Conservation (phyloP, 2,329 filamentous ascomycete genomes). For the Cryphonectria parasitica region DNA sequence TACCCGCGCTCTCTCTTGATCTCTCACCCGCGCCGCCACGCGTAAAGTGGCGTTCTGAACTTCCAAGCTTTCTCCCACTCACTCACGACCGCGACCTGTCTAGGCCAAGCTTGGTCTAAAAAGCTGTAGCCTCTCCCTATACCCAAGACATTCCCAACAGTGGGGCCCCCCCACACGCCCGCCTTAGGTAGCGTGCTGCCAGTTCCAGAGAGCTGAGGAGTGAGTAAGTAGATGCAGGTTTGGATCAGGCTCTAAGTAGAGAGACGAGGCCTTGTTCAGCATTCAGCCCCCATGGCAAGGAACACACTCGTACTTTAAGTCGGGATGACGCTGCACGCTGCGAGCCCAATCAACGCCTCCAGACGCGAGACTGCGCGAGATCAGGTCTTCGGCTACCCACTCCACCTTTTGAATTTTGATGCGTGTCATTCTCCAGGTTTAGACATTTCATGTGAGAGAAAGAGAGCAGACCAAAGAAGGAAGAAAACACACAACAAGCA, state of each 20-base stretch:
- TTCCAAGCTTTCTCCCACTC: conserved; percentile 17
- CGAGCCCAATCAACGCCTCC: conserved; percentile 23
- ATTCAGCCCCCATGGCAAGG: conserved; percentile 6
- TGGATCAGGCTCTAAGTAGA: background rate
- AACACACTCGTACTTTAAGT: conserved; percentile 1
- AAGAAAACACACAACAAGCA: background rate
- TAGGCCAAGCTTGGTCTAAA: conserved; percentile 17
- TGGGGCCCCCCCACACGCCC: conserved; percentile 5
- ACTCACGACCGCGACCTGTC: background rate
- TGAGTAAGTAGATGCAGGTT: background rate
- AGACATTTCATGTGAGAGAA: background rate
- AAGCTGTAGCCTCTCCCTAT: background rate
- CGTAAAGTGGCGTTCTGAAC: conserved; percentile 19
- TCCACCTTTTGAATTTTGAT: background rate
- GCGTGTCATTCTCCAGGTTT: background rate
- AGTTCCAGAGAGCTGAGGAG: background rate
- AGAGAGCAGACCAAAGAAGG: background rate
- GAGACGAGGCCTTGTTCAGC: conserved; percentile 8
- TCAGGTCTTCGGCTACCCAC: background rate
- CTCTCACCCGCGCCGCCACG: conserved; percentile 18
- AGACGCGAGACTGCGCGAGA: conserved; percentile 21
- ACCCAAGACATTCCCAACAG: background rate
- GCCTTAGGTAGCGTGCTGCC: conserved; percentile 3
- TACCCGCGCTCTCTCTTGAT: background rate
- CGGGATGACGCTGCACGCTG: conserved; percentile 16